Evolutionary conservation across 345 rosid genomes (phyloP), one percentile per base, ranked within the genome.

Genomic region (Isatis tinctoria): DNA sequence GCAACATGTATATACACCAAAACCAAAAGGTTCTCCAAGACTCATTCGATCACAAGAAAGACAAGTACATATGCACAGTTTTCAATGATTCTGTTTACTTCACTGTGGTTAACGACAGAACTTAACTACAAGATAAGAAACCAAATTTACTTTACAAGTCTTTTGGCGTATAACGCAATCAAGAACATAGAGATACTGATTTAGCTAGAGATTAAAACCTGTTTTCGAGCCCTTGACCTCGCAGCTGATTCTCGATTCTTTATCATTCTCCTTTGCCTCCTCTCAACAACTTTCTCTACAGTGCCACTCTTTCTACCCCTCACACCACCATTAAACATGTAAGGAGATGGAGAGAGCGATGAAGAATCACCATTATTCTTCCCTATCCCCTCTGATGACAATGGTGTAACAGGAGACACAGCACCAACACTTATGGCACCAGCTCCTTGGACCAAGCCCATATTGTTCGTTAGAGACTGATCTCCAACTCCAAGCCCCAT

Each of bases 191-290:
- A 35, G 4, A 69, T 22, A 8, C 44, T 40, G 10, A 39, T 14
- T 47, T 4, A n/a, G n/a, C n/a, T n/a, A 57, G 54, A 49, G 20
- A 60, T 49, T 1, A 37, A 49, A 60, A 92, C 99, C 98, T 95
- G 99, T 78, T 95, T 95, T 18, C 99, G 90, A 45, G 99, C 99
- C n/a, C 98, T 85, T 12, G 99, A 95, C 51, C 97, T 85, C 26
- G 99, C 98, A 75, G 99, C 99, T 12, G 99, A 92, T 80, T 95
- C 99, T 74, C 99, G 84, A 65, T 95, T 95, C 85, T 95, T 95
- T 37, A 95, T 92, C 99, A 95, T 95, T 81, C 99, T 90, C 80
- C 89, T 88, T 67, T 95, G 99, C 84, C 99, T 90, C 84, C 98
- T 88, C 89, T 95, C 98, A 60, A 80, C 96, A 84, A 88, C 99